Conservation (phyloP, 805 yeast genomes). For the Saturnispora bothae region DNA sequence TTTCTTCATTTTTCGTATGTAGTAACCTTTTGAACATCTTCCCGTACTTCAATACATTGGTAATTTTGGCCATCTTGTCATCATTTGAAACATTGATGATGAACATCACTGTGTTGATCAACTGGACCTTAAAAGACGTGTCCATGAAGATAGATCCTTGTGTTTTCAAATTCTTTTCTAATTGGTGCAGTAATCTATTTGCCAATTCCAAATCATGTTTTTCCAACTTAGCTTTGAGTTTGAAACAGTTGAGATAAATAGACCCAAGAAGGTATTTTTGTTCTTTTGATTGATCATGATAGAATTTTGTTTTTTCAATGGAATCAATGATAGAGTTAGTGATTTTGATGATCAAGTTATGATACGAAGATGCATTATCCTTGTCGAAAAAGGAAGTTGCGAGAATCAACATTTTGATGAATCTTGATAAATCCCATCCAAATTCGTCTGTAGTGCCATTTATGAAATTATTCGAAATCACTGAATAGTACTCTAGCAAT, state of each 20-base stretch:
- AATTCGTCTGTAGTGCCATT: background rate
- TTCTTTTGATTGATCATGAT: background rate
- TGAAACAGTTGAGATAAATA: background rate
- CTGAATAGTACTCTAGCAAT: constrained; percentile 2
- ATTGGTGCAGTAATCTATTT: background rate
- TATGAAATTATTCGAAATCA: background rate
- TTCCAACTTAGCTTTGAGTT: background rate
- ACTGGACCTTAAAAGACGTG: background rate
- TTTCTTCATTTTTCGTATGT: constrained; percentile 8
- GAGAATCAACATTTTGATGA: background rate
- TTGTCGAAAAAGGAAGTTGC: background rate
- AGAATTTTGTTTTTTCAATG: background rate
- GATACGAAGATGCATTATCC: background rate
- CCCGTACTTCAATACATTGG: constrained; percentile 1
- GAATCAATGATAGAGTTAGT: background rate
- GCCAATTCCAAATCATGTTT: background rate
- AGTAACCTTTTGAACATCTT: constrained; percentile 9
- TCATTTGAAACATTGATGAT: background rate
- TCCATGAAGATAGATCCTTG: constrained; percentile 1
- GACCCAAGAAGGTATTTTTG: constrained; percentile 1
- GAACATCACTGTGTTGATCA: background rate
- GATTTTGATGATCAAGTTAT: background rate
- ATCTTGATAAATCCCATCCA: constrained; percentile 3
- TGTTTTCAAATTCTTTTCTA: background rate
- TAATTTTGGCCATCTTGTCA: background rate